phyloP scores from a whole-genome alignment of 208 protist species.

The Eutreptiella sp. region DNA sequence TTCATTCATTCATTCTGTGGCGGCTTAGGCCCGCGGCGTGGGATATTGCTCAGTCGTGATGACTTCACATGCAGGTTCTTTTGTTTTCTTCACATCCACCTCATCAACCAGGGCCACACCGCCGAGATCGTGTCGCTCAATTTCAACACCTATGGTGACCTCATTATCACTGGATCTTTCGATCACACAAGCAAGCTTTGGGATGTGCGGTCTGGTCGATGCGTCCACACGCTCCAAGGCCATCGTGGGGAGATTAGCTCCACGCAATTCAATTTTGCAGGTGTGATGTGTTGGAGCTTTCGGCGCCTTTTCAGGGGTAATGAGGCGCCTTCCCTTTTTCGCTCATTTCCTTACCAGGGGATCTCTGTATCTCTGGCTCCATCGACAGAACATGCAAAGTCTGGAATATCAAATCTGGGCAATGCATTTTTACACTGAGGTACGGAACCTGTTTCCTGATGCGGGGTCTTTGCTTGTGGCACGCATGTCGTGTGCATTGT shows the following conservation, averaged over 20 bases:
- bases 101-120: constrained; percentile 84
- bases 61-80: neutral
- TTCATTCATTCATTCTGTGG: too few species aligned
- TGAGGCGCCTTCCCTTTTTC: too few species aligned
- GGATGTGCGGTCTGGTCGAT: constrained; percentile 73
- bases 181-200: constrained; percentile 86
- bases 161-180: constrained; percentile 86
- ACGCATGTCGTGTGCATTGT: too few species aligned
- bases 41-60: too few species aligned
- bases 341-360: too few species aligned
- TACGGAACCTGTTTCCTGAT: neutral
- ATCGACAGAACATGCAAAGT: constrained; percentile 90
- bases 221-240: constrained; percentile 74
- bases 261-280: constrained; percentile 83
- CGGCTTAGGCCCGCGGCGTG: too few species aligned
- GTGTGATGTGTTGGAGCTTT: too few species aligned
- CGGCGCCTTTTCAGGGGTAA: too few species aligned
- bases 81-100: neutral
- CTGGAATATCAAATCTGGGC: constrained; percentile 82
- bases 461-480: neutral
- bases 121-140: constrained; percentile 84
- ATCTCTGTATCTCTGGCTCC: constrained; percentile 77
- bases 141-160: constrained; percentile 75
- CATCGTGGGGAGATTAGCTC: constrained; percentile 87
- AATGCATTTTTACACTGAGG: constrained; percentile 75